Evolutionary conservation across 495 filamentous ascomycete species (phyloP), one percentile per base, ranked within the genome.

Genomic region (Podospora anserina): DNA sequence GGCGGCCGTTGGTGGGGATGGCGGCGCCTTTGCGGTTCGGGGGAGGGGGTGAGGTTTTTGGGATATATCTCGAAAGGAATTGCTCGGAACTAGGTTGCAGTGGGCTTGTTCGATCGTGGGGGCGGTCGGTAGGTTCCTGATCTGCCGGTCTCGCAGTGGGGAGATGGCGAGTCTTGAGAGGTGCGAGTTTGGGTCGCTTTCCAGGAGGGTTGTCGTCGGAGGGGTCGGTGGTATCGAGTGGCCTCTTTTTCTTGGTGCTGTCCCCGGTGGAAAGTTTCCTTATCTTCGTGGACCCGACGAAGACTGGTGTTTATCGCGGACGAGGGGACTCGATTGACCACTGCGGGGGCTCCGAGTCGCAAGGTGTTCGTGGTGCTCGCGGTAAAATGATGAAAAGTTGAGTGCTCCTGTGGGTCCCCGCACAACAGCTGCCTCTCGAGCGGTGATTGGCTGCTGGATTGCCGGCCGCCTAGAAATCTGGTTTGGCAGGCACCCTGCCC

Each of bases 361-460:
- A 20, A 20, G 56, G 56, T 59, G 19, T 16, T 59, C 18, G 30
- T 65, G 30, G 56, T 59, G 19, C 9, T 59, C 18, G 30, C 44
- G 30, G 54, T 66, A 66, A 58, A 58, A 57, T 20, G 53, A 44
- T 66, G 64, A 66, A 66, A 66, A 66, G 55, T n/a, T 58, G 64
- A 66, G 64, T 54, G 32, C 53, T 57, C 26, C 13, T 27, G 49
- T 27, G 64, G 64, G 64, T 66, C 64, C 53, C 26, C 20, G 28
- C 15, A 59, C 19, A 59, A 27, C 15, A 57, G 64, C 30, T 56
- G 53, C 64, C 19, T 66, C 23, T n/a, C 49, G 49, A 39, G 7
- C 20, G 44, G 11, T 54, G 30, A 65, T 55, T 55, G 63, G 63
- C 49, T 26, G 63, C 34, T 9, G 20, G 3, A 20, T 49, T 65